Percentiles rank a stretch among this genome's conserved stretches.
These are phyloP conservation scores for Penicillium cataractarum DNA, from an alignment of 495 filamentous ascomycete genomes.

Conservation along the genomic window DNA sequence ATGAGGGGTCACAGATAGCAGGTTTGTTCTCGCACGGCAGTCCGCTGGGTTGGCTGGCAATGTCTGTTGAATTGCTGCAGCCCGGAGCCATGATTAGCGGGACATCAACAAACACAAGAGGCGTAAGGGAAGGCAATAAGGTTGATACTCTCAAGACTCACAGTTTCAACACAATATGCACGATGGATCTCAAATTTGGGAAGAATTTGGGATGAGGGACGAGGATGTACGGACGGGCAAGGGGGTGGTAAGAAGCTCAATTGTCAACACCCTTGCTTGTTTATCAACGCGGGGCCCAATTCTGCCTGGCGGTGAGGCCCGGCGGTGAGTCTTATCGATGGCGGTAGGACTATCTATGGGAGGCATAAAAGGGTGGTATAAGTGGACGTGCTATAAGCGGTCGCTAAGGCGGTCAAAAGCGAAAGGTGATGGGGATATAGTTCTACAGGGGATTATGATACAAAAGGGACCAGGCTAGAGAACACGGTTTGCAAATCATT, in stretches of 20 bases:
- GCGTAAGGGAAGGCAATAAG: not conserved
- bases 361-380: too few relatives aligned
- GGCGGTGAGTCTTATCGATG: conserved; percentile 31
- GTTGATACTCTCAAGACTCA: conserved; percentile 2
- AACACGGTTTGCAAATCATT: too few relatives aligned
- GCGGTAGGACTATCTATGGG: too few relatives aligned
- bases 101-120: conserved; percentile 19
- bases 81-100: not conserved
- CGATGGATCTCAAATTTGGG: not conserved
- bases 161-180: conserved; percentile 1
- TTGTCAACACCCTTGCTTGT: conserved; percentile 36
- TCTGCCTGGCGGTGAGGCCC: conserved; percentile 44
- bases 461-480: not conserved
- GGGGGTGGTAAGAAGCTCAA: conserved; percentile 4
- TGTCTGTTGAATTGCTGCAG: not conserved
- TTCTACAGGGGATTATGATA: too few relatives aligned
- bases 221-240: not conserved
- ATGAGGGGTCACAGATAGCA: not conserved
- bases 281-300: conserved; percentile 41
- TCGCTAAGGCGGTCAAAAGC: not conserved
- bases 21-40: not conserved
- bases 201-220: not conserved
- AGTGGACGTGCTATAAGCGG: too few relatives aligned
- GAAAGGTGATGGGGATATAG: too few relatives aligned
- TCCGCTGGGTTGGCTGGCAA: not conserved